These are phyloP conservation scores for Trypanosoma brucei DNA, from an alignment of 208 protist genomes.

Conservation along the genomic window DNA sequence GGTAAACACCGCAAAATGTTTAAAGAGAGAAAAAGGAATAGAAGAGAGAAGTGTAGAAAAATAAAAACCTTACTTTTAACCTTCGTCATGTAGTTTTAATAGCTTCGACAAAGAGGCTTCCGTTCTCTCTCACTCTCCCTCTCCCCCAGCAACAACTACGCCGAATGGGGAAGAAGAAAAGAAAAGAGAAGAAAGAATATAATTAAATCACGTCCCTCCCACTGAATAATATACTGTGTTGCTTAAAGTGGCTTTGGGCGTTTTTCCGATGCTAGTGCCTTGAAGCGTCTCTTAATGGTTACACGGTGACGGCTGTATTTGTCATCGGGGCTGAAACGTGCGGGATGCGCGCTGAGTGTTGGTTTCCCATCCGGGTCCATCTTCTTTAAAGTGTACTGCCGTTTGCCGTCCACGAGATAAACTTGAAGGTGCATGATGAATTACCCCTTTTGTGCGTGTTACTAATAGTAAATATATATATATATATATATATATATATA, in stretches of 20 bases:
- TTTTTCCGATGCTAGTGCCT: conserved; percentile 73
- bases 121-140: too few relatives aligned
- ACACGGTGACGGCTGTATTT: conserved; percentile 90
- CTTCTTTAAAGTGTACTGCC: conserved; percentile 92
- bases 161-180: too few relatives aligned
- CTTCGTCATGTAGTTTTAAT: too few relatives aligned
- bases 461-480: conserved; percentile 1
- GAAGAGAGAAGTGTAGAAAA: conserved; percentile 10
- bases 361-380: conserved; percentile 84
- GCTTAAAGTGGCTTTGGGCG: conserved; percentile 68
- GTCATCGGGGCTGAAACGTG: conserved; percentile 92
- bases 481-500: conserved; percentile 16
- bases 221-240: background rate
- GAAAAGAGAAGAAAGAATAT: too few relatives aligned
- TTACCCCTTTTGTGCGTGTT: background rate
- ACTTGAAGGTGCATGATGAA: conserved; percentile 69
- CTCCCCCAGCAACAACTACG: too few relatives aligned
- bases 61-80: background rate
- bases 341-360: conserved; percentile 88
- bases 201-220: too few relatives aligned
- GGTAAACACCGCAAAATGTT: too few relatives aligned
- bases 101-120: too few relatives aligned
- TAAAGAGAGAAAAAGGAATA: conserved; percentile 15
- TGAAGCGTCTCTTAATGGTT: conserved; percentile 90
- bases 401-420: conserved; percentile 81